phyloP scores from a whole-genome alignment of 1,284 basidiomycete species.

The Cutaneotrichosporon cyanovorans region DNA sequence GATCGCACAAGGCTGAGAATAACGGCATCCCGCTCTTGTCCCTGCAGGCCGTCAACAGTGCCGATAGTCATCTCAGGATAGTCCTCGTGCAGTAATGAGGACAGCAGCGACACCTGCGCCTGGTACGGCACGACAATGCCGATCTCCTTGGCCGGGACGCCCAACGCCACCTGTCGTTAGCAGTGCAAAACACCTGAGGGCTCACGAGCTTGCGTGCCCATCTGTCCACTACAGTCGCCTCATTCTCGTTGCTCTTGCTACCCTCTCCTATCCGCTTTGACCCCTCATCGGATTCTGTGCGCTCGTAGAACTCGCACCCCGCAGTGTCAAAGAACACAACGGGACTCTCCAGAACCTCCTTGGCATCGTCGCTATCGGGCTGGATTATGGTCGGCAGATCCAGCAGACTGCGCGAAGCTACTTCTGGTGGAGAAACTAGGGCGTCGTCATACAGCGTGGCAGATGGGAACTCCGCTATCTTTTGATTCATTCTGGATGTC shows the following conservation, averaged over 20 bases:
- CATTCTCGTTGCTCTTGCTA: slow-evolving; percentile 86
- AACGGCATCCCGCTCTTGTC: slow-evolving; percentile 68
- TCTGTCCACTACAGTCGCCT: slow-evolving; percentile 70
- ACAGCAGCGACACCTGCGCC: slow-evolving; percentile 76
- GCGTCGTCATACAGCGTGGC: slow-evolving; percentile 67
- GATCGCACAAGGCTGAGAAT: slow-evolving; percentile 82
- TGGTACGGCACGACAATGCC: slow-evolving; percentile 93
- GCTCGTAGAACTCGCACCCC: slow-evolving; percentile 84
- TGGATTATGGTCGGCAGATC: slow-evolving; percentile 56
- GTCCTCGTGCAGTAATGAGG: slow-evolving; percentile 63
- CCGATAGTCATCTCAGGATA: slow-evolving; percentile 75
- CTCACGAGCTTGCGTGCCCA: slow-evolving; percentile 74
- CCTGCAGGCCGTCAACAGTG: slow-evolving; percentile 88
- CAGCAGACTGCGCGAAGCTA: slow-evolving; percentile 61
- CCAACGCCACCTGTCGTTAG: slow-evolving; percentile 55
- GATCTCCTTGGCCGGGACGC: slow-evolving; percentile 66
- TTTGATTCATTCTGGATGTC: slow-evolving; percentile 67
- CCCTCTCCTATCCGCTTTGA: slow-evolving; percentile 58
- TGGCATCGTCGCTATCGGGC: slow-evolving; percentile 53
- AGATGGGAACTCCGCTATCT: slow-evolving; percentile 83
- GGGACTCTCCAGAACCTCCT: slow-evolving; percentile 64
- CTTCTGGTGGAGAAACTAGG: slow-evolving; percentile 64
- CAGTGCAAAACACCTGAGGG: neutral
- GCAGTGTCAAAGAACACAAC: slow-evolving; percentile 92
- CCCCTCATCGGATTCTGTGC: slow-evolving; percentile 44